Percentiles rank a stretch among this genome's conserved stretches.
These are phyloP conservation scores for Tetrahymena malaccensis DNA, from an alignment of 73 alveolate genomes.

Conservation along the genomic window DNA sequence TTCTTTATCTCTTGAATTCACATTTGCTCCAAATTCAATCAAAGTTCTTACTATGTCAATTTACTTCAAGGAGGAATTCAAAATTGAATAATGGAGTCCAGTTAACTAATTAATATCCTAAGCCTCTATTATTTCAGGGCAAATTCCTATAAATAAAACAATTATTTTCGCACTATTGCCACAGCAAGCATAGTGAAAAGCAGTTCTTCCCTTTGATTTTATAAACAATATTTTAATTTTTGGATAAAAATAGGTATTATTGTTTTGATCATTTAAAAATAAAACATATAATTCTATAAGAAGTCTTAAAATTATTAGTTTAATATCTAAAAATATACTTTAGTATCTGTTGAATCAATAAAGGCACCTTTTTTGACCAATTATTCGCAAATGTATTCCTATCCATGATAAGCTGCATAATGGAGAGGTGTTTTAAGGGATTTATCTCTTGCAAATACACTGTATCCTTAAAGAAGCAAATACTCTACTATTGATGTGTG, in stretches of 20 bases:
- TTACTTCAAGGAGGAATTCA: conserved; percentile 43
- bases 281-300: no score
- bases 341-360: not conserved
- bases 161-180: not conserved
- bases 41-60: conserved; percentile 52
- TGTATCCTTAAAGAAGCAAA: conserved; percentile 47
- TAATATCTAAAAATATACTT: not conserved
- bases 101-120: conserved; percentile 4
- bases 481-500: conserved; percentile 45
- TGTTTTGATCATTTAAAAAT: not conserved
- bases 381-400: conserved; percentile 54
- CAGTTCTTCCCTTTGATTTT: not conserved
- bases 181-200: not conserved
- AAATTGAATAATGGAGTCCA: conserved; percentile 59
- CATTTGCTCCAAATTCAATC: conserved; percentile 53
- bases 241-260: no score
- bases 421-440: conserved; percentile 65
- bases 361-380: not conserved
- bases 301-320: no score
- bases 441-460: conserved; percentile 59
- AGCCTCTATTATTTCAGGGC: not conserved
- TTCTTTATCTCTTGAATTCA: conserved; percentile 56
- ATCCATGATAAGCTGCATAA: conserved; percentile 65
- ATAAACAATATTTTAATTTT: not conserved
- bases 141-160: not conserved